Evolutionary conservation across 305 asterid genomes (phyloP), one percentile per base, ranked within the genome.

Genomic region (Plantago coronopus): DNA sequence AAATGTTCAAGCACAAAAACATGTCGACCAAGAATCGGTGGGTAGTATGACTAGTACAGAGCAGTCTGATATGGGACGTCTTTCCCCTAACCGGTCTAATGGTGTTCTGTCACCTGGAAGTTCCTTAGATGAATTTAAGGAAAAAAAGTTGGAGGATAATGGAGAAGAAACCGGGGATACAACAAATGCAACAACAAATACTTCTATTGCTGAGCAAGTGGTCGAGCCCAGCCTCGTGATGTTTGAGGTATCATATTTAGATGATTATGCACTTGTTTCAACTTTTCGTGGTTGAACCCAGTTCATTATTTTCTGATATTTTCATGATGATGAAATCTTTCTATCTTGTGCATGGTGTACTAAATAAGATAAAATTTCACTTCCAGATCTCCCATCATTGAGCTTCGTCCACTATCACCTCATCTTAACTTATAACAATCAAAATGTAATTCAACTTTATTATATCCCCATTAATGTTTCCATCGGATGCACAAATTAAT

Each of bases 141-240:
- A 82, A 60, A 91, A 83, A 66, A 76, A 76, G 60, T 59, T 76
- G 59, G 87, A 78, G 68, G 91, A 76, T 61, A 57, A 82, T 56
- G 86, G 84, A 68, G 22, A 79, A 29, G 75, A 73, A 65, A 75
- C 74, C 37, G 85, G 77, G 70, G 71, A 84, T 68, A 84, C 84
- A 60, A 67, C 82, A 68, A 78, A 81, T 69, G 89, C 71, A 62
- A 75, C 91, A 45, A 76, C 86, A 69, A 89, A 79, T 78, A 86
- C 94, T 74, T 87, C 97, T 43, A 79, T 79, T 47, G 88, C 96
- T 63, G 99, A 94, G 83, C 91, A 86, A 65, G 95, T 74, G 42
- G 79, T 94, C 72, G 99, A 94, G 74, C 96, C 99, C 58, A 83
- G 96, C 51, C 94, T 94, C 63, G 99, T 94, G 66, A 89, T 94